phyloP scores from a whole-genome alignment of 2,329 filamentous ascomycete genomes.

The Emericellopsis atlantica region DNA sequence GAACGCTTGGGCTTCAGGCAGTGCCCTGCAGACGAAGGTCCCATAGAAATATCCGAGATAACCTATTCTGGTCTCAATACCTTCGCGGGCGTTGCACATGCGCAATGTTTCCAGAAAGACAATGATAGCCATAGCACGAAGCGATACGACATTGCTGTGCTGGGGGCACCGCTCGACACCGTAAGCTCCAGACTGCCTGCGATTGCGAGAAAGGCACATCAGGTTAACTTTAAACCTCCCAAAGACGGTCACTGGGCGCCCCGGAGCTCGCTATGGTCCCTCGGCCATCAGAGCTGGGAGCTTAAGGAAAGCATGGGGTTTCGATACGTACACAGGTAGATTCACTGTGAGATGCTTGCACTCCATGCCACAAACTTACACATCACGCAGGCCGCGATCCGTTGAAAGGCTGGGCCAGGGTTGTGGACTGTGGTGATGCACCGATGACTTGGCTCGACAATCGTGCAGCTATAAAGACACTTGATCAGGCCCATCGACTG shows the following conservation, averaged over 20 bases:
- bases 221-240: conserved; percentile 56
- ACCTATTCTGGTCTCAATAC: conserved; percentile 1
- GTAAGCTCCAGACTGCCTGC: conserved; percentile 2
- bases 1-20: background rate
- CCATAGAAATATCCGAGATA: conserved; percentile 1
- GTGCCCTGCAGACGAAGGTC: background rate
- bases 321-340: conserved; percentile 4
- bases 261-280: conserved; percentile 63
- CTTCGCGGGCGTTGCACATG: conserved; percentile 1
- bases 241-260: conserved; percentile 64
- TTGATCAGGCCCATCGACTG: conserved; percentile 63
- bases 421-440: conserved; percentile 78
- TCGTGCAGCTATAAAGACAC: conserved; percentile 60
- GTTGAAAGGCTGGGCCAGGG: conserved; percentile 61
- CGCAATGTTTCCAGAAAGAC: background rate
- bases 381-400: conserved; percentile 65
- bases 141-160: conserved; percentile 8
- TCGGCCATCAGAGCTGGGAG: conserved; percentile 69
- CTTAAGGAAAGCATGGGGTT: conserved; percentile 6
- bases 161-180: conserved; percentile 9
- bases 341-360: background rate
- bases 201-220: conserved; percentile 44
- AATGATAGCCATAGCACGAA: background rate
- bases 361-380: conserved; percentile 35
- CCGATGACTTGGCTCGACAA: conserved; percentile 76